Base-by-base conservation (phyloP, 192 early-diverging fungal species). In the Haplosporangium gracile region DNA sequence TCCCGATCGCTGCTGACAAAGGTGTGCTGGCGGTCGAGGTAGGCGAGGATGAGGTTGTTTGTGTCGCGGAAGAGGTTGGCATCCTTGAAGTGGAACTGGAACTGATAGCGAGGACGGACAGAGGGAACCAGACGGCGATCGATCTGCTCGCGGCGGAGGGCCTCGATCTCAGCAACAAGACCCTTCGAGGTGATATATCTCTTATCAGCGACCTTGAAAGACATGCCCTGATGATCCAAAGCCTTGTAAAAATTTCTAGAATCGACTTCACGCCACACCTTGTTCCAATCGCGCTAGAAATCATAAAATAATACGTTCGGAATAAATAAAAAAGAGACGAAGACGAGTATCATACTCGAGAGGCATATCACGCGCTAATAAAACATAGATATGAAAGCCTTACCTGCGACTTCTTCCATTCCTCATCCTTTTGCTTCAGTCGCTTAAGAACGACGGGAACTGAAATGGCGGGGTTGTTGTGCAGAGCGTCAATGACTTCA, bases 381-480 rank as follows among this genome's bases (percentile, higher is more conserved):
- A 68, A 70, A 15, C 36, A 57, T 36, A 47, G 2, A 18, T 32
- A 43, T 26, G 1, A 57, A 72, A 43, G 49, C 49, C 26, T 76
- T 89, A 95, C 94, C 89, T 96, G 95, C 34, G 95, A 89, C n/a
- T 93, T 88, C 76, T 96, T 96, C 98, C 97, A 99, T 83, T 99
- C 98, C 88, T 99, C 98, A 87, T 99, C 97, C 87, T 99, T 99
- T 82, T 99, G 98, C 90, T 98, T 98, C 34, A 99, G 89, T 29
- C 99, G 94, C 83, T 95, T 97, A 36, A 99, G 88, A 60, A 99
- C 96, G 29, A 99, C 94, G 2, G 99, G 99, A 18, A 99, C 95
- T 2, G 97, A 97, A 10, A 95, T 94, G 0, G 94, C 94, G 8
- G 98, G 98, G 79, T 97, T 97, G 51, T 94, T 93, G 85, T 99